Conservation (phyloP, 2,329 filamentous ascomycete species). For the Cordyceps militaris region DNA sequence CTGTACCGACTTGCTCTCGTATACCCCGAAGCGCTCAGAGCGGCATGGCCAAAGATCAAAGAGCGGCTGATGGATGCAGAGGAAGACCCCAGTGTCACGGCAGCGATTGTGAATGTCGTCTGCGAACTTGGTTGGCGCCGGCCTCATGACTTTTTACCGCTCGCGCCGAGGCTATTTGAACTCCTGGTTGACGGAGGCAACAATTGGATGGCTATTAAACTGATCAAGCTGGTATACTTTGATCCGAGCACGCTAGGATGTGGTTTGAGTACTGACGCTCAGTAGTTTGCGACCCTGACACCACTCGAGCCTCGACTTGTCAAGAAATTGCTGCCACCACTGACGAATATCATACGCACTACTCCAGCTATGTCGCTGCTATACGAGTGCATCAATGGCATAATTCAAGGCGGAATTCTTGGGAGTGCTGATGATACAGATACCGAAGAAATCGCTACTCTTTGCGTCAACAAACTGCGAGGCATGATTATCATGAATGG, state of each 20-base stretch:
- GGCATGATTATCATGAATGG: constrained; percentile 92
- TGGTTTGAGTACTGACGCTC: constrained; percentile 7
- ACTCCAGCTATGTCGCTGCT: constrained; percentile 96
- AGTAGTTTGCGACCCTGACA: constrained; percentile 84
- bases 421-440: constrained; percentile 72
- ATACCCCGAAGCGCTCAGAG: constrained; percentile 88
- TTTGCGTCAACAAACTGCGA: constrained; percentile 88
- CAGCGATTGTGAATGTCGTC: constrained; percentile 92
- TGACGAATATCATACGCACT: constrained; percentile 88
- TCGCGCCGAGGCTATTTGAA: constrained; percentile 88
- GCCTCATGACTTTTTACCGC: constrained; percentile 85
- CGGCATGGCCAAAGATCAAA: constrained; percentile 96
- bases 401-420: constrained; percentile 92
- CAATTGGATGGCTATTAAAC: constrained; percentile 99
- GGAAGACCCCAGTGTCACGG: constrained; percentile 88
- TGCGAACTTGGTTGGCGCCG: constrained; percentile 93
- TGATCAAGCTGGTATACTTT: constrained; percentile 75
- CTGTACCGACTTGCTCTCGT: constrained; percentile 88
- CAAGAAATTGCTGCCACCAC: constrained; percentile 80
- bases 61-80: constrained; percentile 83
- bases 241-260: neutral
- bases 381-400: constrained; percentile 97
- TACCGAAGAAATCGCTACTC: constrained; percentile 81
- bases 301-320: constrained; percentile 87
- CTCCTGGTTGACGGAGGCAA: constrained; percentile 86